phyloP scores from a whole-genome alignment of 1,284 basidiomycete genomes.

The Calocybe gambosa region DNA sequence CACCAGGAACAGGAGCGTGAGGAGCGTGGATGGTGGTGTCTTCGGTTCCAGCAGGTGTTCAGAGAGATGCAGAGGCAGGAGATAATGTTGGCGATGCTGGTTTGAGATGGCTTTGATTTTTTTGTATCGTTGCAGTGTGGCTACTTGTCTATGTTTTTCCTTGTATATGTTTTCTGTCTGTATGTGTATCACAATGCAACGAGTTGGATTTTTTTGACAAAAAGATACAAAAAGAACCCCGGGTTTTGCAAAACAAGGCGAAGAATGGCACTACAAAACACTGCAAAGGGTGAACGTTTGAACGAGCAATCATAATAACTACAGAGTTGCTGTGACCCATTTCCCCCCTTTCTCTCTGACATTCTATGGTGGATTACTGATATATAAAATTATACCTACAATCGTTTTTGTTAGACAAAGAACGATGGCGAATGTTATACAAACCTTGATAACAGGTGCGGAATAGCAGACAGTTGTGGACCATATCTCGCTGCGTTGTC shows the following conservation, averaged over 20 bases:
- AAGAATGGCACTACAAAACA: too few species aligned
- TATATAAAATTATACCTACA: constrained; percentile 33
- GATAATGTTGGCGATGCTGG: constrained; percentile 5
- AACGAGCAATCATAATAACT: too few species aligned
- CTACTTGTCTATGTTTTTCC: not conserved
- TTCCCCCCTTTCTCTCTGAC: too few species aligned
- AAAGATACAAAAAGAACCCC: too few species aligned
- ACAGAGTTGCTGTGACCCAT: too few species aligned
- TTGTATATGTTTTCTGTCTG: too few species aligned
- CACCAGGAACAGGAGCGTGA: constrained; percentile 45
- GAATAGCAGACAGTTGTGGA: constrained; percentile 91
- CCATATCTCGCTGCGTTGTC: constrained; percentile 95
- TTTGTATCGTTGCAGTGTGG: not conserved
- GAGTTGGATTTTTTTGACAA: too few species aligned
- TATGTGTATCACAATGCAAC: too few species aligned
- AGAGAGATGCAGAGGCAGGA: constrained; percentile 35
- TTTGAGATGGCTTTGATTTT: not conserved
- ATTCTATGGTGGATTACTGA: constrained; percentile 9
- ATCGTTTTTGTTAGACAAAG: too few species aligned
- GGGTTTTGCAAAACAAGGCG: too few species aligned
- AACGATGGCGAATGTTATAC: too few species aligned
- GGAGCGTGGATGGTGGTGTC: constrained; percentile 74
- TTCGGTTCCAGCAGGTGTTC: constrained; percentile 66
- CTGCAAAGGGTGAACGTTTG: too few species aligned
- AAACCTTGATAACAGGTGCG: constrained; percentile 86